Conservation (phyloP, 1,139 yeast genomes). For the Yamadazyma sp. region DNA sequence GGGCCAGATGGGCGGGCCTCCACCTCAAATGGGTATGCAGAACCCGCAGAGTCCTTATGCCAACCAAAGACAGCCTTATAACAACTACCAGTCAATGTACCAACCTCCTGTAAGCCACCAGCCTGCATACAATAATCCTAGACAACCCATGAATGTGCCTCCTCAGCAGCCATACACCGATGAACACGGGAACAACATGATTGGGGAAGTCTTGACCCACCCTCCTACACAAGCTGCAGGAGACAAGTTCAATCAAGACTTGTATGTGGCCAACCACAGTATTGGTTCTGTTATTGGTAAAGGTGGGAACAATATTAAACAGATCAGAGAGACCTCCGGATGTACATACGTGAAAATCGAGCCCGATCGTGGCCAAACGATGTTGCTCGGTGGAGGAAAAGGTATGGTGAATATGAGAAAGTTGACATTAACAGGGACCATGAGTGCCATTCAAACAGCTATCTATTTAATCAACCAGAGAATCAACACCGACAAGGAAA, state of each 20-base stretch:
- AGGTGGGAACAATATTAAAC: slow-evolving; percentile 81
- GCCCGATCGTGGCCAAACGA: slow-evolving; percentile 47
- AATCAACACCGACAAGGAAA: slow-evolving; percentile 63
- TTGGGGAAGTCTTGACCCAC: slow-evolving; percentile 46
- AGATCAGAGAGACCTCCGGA: slow-evolving; percentile 75
- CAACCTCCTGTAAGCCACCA: slow-evolving; percentile 44
- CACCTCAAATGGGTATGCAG: slow-evolving; percentile 8
- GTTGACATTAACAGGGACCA: slow-evolving; percentile 69
- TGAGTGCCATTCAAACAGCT: slow-evolving; percentile 74
- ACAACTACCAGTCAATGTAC: slow-evolving; percentile 44
- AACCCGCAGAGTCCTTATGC: slow-evolving; percentile 16
- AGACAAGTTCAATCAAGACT: slow-evolving; percentile 63
- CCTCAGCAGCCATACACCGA: slow-evolving; percentile 44
- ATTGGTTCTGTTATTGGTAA: slow-evolving; percentile 88
- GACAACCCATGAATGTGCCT: slow-evolving; percentile 15
- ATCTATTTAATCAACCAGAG: slow-evolving; percentile 74
- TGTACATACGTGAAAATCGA: slow-evolving; percentile 71
- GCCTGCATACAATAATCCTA: slow-evolving; percentile 11
- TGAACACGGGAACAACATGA: slow-evolving; percentile 46
- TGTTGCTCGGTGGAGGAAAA: slow-evolving; percentile 56
- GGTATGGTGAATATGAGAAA: slow-evolving; percentile 60
- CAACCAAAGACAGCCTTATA: slow-evolving; percentile 22
- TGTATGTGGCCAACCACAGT: slow-evolving; percentile 71
- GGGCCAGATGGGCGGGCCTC: slow-evolving; percentile 4
- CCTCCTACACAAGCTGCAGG: slow-evolving; percentile 41